These are phyloP conservation scores for Russula olivacea DNA, from an alignment of 768 basidiomycete genomes.

Conservation along the genomic window DNA sequence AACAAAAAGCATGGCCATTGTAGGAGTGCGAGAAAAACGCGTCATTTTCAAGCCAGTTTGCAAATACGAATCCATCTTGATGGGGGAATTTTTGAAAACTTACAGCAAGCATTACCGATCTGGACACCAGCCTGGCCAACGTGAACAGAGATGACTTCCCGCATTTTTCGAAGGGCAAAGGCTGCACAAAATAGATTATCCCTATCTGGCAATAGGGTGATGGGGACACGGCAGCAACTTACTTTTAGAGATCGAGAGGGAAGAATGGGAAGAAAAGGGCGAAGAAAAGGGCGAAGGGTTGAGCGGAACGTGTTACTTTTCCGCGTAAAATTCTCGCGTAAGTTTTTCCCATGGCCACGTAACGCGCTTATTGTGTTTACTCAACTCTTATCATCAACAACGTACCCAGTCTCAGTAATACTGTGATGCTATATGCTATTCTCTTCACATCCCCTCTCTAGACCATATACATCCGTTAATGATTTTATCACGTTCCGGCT, in stretches of 20 bases:
- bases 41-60: conserved; percentile 24
- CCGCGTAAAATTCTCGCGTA: conserved; percentile 18
- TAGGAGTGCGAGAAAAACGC: neutral
- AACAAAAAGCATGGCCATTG: neutral
- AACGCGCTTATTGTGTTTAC: neutral
- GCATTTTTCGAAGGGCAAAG: conserved; percentile 44
- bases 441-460: neutral
- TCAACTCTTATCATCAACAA: neutral
- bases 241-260: conserved; percentile 26
- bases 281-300: conserved; percentile 35
- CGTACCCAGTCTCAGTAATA: neutral
- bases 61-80: neutral
- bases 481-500: neutral
- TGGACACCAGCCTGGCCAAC: conserved; percentile 99
- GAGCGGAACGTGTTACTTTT: conserved; percentile 27
- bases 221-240: conserved; percentile 20
- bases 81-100: conserved; percentile 37
- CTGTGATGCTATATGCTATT: neutral
- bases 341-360: conserved; percentile 11
- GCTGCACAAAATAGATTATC: conserved; percentile 14
- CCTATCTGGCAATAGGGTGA: conserved; percentile 4
- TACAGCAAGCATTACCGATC: conserved; percentile 98
- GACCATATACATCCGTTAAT: neutral
- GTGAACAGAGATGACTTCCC: conserved; percentile 97
- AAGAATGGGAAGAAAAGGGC: conserved; percentile 36